Evolutionary conservation across 129 eudicot species (phyloP).

Genomic region (Smallanthus sonchifolius): DNA sequence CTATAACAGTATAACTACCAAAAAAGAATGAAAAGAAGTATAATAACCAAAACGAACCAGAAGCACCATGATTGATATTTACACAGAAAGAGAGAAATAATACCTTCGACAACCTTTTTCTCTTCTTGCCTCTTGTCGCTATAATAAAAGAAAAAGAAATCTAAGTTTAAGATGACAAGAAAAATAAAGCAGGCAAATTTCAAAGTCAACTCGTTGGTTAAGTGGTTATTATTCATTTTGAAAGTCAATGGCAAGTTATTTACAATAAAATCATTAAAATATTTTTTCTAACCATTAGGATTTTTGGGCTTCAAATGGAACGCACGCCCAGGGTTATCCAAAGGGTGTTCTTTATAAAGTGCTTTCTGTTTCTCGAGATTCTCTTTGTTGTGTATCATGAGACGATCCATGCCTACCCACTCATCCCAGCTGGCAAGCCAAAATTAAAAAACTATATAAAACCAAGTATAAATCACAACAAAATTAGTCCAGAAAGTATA

Average conservation of each 20-base stretch:
- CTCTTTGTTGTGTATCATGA: slow-evolving; percentile 47
- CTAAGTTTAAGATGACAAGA: neutral
- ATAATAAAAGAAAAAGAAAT: slow-evolving; percentile 13
- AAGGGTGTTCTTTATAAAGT: slow-evolving; percentile 29
- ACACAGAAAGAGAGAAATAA: neutral
- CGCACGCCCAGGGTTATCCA: slow-evolving; percentile 39
- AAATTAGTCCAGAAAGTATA: neutral
- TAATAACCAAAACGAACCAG: neutral
- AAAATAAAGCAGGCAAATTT: neutral
- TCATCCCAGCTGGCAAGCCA: slow-evolving; percentile 76
- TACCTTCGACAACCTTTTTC: slow-evolving; percentile 51
- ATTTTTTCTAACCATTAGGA: slow-evolving; percentile 37
- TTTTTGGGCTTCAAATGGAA: slow-evolving; percentile 32
- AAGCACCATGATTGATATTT: neutral
- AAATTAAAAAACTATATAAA: neutral
- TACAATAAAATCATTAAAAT: neutral
- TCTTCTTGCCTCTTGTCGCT: slow-evolving; percentile 58
- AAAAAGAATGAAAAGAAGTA: neutral
- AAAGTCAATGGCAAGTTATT: slow-evolving; percentile 6
- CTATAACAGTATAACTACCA: neutral
- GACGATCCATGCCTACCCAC: slow-evolving; percentile 65
- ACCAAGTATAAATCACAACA: neutral
- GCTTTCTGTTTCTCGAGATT: slow-evolving; percentile 46
- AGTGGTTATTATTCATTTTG: neutral
- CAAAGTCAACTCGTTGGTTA: neutral